phyloP scores from a whole-genome alignment of 306 rosid species.

The Argentina anserina region DNA sequence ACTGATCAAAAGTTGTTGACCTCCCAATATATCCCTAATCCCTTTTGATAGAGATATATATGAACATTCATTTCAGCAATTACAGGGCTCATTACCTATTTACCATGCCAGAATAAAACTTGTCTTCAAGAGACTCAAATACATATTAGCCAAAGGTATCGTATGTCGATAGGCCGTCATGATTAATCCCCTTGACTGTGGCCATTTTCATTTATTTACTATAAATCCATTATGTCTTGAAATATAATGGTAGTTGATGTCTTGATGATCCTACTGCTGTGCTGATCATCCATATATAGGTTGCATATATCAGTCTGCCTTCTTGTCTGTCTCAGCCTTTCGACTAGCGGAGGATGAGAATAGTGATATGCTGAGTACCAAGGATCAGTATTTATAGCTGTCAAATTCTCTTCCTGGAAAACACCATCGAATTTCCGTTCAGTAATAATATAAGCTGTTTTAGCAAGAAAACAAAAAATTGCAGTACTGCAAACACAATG shows the following conservation, averaged over 20 bases:
- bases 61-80: no score
- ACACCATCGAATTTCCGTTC: neutral
- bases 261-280: neutral
- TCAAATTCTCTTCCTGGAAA: slow-evolving; percentile 87
- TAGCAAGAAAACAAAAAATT: neutral
- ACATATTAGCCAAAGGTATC: no score
- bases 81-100: no score
- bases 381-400: slow-evolving; percentile 91
- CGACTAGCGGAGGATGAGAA: slow-evolving; percentile 90
- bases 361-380: slow-evolving; percentile 98
- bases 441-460: neutral
- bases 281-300: neutral
- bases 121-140: no score
- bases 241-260: neutral
- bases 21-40: neutral
- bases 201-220: no score
- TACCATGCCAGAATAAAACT: no score
- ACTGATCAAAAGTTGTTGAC: neutral
- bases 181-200: no score
- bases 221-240: no score
- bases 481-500: neutral
- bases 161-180: no score
- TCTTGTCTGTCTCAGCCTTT: slow-evolving; percentile 65
- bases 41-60: no score
- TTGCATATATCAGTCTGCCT: slow-evolving; percentile 41